Conservation (phyloP, 371 early-diverging fungal genomes). For the Mucor piriformis region DNA sequence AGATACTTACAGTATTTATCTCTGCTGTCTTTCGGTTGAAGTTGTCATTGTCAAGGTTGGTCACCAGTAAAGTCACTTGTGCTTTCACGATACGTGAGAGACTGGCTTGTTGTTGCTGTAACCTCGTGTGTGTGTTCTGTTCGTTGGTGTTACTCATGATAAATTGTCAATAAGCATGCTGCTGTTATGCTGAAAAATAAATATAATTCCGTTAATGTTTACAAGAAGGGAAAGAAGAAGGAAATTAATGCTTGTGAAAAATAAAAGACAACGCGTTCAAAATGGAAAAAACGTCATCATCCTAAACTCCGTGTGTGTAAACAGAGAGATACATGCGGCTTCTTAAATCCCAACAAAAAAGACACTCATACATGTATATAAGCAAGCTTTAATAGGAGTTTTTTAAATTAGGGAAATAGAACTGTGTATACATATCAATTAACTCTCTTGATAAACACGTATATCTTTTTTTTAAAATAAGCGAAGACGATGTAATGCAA, state of each 20-base stretch:
- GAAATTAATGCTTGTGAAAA: neutral
- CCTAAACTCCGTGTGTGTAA: no score
- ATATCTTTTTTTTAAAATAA: no score
- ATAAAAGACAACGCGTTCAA: neutral
- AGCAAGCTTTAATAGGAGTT: no score
- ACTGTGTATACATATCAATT: no score
- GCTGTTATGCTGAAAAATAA: no score
- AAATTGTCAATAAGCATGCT: slow-evolving; percentile 19
- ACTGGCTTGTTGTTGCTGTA: slow-evolving; percentile 41
- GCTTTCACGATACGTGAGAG: slow-evolving; percentile 67
- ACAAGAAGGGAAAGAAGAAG: neutral
- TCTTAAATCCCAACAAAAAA: no score
- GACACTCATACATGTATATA: no score
- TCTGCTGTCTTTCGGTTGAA: slow-evolving; percentile 53
- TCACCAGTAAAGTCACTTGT: slow-evolving; percentile 59
- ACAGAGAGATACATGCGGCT: no score
- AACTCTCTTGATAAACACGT: no score
- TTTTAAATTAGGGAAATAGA: no score
- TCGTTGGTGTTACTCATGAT: slow-evolving; percentile 47
- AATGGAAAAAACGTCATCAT: neutral
- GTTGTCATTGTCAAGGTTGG: slow-evolving; percentile 58
- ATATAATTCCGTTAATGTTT: no score
- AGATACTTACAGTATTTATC: slow-evolving; percentile 58
- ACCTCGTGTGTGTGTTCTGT: slow-evolving; percentile 17
- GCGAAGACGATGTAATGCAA: no score